Evolutionary conservation across 768 basidiomycete genomes (phyloP).

Genomic region (Trametes punicea): DNA sequence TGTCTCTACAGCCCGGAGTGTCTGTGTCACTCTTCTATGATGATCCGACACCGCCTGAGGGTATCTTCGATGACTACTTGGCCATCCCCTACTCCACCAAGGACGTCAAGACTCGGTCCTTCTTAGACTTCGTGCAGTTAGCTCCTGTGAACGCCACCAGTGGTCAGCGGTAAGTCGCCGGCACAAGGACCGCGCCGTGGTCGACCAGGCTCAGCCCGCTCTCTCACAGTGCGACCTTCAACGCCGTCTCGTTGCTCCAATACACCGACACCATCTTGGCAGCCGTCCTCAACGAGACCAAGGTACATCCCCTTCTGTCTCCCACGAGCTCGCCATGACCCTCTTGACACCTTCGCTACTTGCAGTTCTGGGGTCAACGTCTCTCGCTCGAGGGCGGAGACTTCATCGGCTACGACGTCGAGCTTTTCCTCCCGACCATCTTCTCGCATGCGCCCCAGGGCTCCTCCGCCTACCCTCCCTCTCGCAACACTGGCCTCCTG

Average conservation of each 20-base stretch:
- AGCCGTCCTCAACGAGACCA: slow-evolving; percentile 43
- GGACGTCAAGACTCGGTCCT: slow-evolving; percentile 41
- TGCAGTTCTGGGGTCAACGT: slow-evolving; percentile 44
- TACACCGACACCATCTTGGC: slow-evolving; percentile 38
- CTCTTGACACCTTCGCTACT: not conserved
- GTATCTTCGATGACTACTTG: slow-evolving; percentile 52
- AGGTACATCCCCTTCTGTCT: slow-evolving; percentile 25
- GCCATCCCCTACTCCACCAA: slow-evolving; percentile 38
- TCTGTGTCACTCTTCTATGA: slow-evolving; percentile 55
- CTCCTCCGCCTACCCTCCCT: slow-evolving; percentile 46
- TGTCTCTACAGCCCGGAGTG: slow-evolving; percentile 10
- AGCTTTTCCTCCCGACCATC: slow-evolving; percentile 45
- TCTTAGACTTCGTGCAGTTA: slow-evolving; percentile 38
- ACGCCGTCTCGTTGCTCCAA: slow-evolving; percentile 40
- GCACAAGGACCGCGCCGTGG: not conserved
- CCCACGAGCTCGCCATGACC: not conserved
- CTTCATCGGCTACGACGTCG: slow-evolving; percentile 44
- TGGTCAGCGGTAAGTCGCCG: slow-evolving; percentile 24
- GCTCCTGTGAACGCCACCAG: slow-evolving; percentile 36
- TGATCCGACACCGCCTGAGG: slow-evolving; percentile 44
- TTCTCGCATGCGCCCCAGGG: slow-evolving; percentile 35
- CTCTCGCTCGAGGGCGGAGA: slow-evolving; percentile 36
- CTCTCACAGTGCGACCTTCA: slow-evolving; percentile 26
- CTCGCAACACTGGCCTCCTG: slow-evolving; percentile 35
- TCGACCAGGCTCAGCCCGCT: not conserved